Base-by-base conservation (phyloP, 768 basidiomycete genomes). In the Clitopilus hobsonii region DNA sequence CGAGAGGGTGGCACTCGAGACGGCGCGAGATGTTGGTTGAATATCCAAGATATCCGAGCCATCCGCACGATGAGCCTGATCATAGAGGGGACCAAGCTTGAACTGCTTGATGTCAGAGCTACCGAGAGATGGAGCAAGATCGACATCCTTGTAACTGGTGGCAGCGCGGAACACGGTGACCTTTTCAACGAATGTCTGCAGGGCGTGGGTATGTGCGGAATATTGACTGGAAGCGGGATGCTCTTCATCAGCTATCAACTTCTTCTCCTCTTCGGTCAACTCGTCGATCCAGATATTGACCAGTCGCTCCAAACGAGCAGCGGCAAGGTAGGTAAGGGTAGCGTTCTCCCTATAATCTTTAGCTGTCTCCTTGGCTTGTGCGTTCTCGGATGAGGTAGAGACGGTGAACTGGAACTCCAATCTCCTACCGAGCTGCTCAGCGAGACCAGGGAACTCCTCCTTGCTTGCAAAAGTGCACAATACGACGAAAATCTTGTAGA, bases 181-280 rank as follows among this genome's bases (percentile, higher is more conserved):
- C 71, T 98, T 98, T 73, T 98, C 97, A 62, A 98, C 81, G 71
- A 98, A 95, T 0, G 88, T 86, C 66, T 98, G 96, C 38, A 99
- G 72, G 2, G 94, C 93, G 24, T 85, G 81, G 0, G 89, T 91
- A 58, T 92, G 91, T 0, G 87, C 85, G 1, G 90, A 85, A 64
- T 92, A 94, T 5, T 76, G 76, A 2, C 88, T 85, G 51, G 79
- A 70, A 60, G 74, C 68, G 27, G 70, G 61, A 10, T 71, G 63
- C 18, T 73, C 69, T 25, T 74, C 68, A 2, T 74, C 76, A 2
- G 70, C 59, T 11, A 80, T 65, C 8, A 84, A 69, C 0, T 65
- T 65, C 41, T 71, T 76, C 71, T 97, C 94, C 56, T 98, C 96
- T 64, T 98, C 94, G 1, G 70, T 69, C 68, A 96, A 74, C 72